These are phyloP conservation scores for Acanthamoeba lenticulata DNA, from an alignment of 208 protist genomes.

Conservation along the genomic window DNA sequence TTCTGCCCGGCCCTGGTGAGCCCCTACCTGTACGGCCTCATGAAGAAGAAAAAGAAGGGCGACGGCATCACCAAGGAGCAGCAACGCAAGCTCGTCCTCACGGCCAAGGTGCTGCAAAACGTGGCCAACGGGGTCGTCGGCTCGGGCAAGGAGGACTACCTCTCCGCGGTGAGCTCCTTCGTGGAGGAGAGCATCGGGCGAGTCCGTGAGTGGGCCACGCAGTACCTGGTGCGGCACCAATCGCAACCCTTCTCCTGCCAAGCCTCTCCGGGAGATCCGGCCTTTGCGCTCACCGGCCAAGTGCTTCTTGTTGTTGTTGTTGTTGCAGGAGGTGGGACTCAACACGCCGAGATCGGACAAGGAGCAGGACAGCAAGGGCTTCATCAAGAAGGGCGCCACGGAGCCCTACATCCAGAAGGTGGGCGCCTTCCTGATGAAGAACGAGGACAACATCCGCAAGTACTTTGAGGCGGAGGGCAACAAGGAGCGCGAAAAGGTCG, in stretches of 20 bases:
- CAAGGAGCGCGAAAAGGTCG: background rate
- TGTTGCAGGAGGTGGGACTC: background rate
- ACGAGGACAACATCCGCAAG: background rate
- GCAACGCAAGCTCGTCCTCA: background rate
- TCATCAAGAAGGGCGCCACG: background rate
- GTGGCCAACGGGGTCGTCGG: background rate
- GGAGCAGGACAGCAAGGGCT: background rate
- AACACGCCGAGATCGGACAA: background rate
- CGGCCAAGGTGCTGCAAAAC: constrained; percentile 30
- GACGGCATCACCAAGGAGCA: background rate
- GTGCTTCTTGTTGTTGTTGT: background rate
- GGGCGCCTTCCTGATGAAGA: background rate
- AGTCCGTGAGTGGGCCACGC: background rate
- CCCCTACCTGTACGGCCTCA: background rate
- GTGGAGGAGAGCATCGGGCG: background rate
- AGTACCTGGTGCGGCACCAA: background rate
- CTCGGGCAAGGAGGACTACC: background rate
- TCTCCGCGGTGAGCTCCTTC: background rate
- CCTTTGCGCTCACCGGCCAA: background rate
- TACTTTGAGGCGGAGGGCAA: background rate
- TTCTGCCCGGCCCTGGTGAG: background rate
- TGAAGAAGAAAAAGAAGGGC: background rate
- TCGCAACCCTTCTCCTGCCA: background rate
- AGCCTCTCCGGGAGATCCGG: no score
- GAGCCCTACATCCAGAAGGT: background rate